phyloP scores from a whole-genome alignment of 75 land plant species.

The Pseudotsuga menziesii region DNA sequence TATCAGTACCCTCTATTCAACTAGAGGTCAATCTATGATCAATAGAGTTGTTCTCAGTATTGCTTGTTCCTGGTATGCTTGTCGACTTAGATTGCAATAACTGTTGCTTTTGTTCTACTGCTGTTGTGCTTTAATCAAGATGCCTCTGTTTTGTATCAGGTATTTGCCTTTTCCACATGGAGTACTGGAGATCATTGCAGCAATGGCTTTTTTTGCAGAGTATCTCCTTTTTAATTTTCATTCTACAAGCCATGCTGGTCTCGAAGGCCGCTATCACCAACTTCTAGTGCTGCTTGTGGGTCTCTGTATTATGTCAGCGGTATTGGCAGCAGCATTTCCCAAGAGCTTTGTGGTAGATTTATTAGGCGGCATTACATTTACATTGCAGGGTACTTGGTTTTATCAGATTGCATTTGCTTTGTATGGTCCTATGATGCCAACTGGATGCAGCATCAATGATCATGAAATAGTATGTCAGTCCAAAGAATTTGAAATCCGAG shows the following conservation, averaged over 20 bases:
- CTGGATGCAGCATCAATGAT: slow-evolving; percentile 57
- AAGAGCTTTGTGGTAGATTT: slow-evolving; percentile 72
- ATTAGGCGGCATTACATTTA: slow-evolving; percentile 53
- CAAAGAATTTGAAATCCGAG: slow-evolving; percentile 47
- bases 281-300: slow-evolving; percentile 79
- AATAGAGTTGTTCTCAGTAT: not conserved
- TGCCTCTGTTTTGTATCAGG: slow-evolving; percentile 28
- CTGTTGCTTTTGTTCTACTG: slow-evolving; percentile 4
- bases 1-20: not conserved
- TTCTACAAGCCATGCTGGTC: slow-evolving; percentile 87
- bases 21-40: not conserved
- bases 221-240: slow-evolving; percentile 84
- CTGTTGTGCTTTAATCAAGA: slow-evolving; percentile 9
- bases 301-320: slow-evolving; percentile 56
- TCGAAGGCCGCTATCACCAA: slow-evolving; percentile 88
- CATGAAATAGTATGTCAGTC: slow-evolving; percentile 44
- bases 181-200: slow-evolving; percentile 61
- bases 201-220: slow-evolving; percentile 84
- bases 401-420: slow-evolving; percentile 86
- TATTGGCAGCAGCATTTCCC: slow-evolving; percentile 64
- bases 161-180: slow-evolving; percentile 72
- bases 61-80: not conserved
- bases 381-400: slow-evolving; percentile 96
- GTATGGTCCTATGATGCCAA: slow-evolving; percentile 91
- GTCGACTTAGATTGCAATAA: not conserved